phyloP scores from a whole-genome alignment of 106 monocot species.

The Platanthera zijinensis region DNA sequence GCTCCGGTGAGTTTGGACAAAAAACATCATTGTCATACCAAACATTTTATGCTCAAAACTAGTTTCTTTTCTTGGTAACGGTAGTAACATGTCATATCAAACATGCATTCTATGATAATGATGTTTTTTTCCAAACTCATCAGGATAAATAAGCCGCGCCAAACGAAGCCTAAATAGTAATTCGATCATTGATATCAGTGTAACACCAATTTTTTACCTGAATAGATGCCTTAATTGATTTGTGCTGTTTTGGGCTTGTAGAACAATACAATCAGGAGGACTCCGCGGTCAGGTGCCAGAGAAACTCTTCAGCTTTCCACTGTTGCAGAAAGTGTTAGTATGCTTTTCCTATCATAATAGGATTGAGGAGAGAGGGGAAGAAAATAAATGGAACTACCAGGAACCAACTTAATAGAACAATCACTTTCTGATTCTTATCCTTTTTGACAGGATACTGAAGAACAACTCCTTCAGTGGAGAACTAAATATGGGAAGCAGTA shows the following conservation, averaged over 20 bases:
- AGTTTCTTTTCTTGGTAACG: too few species aligned
- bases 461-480: constrained; percentile 24
- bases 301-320: constrained; percentile 25
- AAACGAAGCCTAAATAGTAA: too few species aligned
- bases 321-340: constrained; percentile 30
- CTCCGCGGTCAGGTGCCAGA: constrained; percentile 20
- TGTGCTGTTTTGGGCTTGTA: constrained; percentile 1
- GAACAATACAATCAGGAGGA: constrained; percentile 17
- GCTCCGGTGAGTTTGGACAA: too few species aligned
- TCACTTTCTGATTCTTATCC: neutral
- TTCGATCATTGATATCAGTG: too few species aligned
- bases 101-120: too few species aligned
- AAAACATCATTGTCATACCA: too few species aligned
- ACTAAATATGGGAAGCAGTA: constrained; percentile 18
- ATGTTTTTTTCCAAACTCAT: too few species aligned
- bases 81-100: too few species aligned
- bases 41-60: too few species aligned
- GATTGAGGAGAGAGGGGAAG: neutral
- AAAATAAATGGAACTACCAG: neutral
- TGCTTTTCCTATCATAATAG: neutral
- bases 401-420: neutral
- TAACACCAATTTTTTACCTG: too few species aligned
- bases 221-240: neutral
- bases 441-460: constrained; percentile 18
- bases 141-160: too few species aligned